phyloP scores from a whole-genome alignment of 805 yeast species.

The Nadsonia fulvescens region DNA sequence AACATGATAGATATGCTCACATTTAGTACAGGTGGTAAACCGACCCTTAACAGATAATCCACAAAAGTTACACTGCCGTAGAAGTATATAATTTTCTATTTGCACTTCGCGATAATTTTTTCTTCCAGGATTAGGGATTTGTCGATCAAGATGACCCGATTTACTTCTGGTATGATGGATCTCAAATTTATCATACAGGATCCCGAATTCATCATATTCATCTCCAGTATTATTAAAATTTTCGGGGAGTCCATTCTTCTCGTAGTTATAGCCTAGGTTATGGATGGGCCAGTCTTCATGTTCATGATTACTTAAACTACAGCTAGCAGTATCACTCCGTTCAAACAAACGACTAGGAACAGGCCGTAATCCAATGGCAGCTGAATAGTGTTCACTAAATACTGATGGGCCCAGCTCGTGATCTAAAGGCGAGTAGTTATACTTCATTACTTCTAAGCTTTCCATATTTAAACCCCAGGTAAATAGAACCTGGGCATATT shows the following conservation, averaged over 20 bases:
- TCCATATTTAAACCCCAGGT: slow-evolving; percentile 75
- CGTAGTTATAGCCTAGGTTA: neutral
- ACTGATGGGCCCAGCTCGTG: slow-evolving; percentile 2
- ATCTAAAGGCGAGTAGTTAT: slow-evolving; percentile 26
- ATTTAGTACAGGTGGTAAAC: slow-evolving; percentile 47
- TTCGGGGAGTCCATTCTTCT: slow-evolving; percentile 5
- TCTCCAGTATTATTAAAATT: slow-evolving; percentile 7
- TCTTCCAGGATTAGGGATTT: slow-evolving; percentile 8
- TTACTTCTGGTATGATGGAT: no score
- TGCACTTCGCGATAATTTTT: no score
- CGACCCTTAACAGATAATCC: slow-evolving; percentile 38
- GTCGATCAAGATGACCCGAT: slow-evolving; percentile 1
- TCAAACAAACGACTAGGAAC: no score
- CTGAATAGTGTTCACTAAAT: slow-evolving; percentile 1
- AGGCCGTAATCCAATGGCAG: no score
- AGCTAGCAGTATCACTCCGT: slow-evolving; percentile 6
- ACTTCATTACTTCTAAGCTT: slow-evolving; percentile 60
- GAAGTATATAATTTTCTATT: no score
- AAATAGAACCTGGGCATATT: slow-evolving; percentile 61
- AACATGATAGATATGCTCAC: slow-evolving; percentile 68
- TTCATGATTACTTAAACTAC: slow-evolving; percentile 13
- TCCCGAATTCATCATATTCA: slow-evolving; percentile 3
- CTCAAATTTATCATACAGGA: no score
- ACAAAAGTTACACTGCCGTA: slow-evolving; percentile 46
- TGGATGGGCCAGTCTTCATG: slow-evolving; percentile 8